Conservation (phyloP, 2,329 filamentous ascomycete species). For the Neonectria sp. region DNA sequence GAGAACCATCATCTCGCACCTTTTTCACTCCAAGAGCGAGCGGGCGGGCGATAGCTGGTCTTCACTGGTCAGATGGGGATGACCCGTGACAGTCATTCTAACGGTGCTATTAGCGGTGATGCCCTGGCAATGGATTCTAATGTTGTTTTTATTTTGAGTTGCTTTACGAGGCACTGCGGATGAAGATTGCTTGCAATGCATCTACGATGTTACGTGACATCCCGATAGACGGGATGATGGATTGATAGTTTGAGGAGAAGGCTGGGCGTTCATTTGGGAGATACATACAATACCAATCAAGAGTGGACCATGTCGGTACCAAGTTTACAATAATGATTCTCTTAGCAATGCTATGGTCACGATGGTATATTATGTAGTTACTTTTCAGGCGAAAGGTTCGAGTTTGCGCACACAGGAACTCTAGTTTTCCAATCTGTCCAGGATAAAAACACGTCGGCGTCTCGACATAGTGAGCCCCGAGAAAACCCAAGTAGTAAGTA, state of each 20-base stretch:
- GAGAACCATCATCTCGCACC: slow-evolving; percentile 48
- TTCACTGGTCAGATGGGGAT: slow-evolving; percentile 30
- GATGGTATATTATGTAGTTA: background rate
- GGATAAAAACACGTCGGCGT: background rate
- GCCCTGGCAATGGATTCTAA: background rate
- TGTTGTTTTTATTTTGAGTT: background rate
- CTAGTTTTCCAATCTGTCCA: background rate
- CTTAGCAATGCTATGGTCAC: background rate
- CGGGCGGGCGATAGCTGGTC: slow-evolving; percentile 33
- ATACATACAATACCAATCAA: background rate
- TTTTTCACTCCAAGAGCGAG: slow-evolving; percentile 46
- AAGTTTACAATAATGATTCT: background rate
- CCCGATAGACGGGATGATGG: background rate
- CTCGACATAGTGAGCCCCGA: background rate
- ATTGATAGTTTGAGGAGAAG: background rate
- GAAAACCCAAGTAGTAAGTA: background rate
- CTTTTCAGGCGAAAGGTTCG: background rate
- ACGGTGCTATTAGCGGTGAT: background rate
- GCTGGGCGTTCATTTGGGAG: background rate
- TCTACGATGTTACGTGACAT: background rate
- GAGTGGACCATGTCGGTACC: background rate
- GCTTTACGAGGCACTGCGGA: background rate
- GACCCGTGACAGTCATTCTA: background rate
- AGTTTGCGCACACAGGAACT: background rate
- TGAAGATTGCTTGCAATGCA: background rate